Evolutionary conservation across 2,329 filamentous ascomycete genomes (phyloP).

Genomic region (Diplodia intermedia): DNA sequence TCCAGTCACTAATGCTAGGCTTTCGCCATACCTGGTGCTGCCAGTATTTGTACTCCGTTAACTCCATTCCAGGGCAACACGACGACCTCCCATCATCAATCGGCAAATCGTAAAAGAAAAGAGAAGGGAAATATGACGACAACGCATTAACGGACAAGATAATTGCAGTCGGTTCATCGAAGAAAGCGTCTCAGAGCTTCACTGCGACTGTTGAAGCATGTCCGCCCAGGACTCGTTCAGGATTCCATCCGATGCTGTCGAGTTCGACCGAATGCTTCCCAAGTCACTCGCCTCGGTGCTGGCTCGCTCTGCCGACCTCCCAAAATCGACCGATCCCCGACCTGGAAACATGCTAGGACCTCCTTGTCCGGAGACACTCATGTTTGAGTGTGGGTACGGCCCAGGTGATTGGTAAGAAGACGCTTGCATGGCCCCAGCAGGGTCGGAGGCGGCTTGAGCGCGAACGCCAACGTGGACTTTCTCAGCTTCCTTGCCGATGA

Average conservation of each 20-base stretch:
- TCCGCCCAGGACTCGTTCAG: neutral
- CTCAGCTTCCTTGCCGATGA: conserved; percentile 5
- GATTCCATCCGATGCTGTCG: neutral
- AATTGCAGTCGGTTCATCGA: neutral
- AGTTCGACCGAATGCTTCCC: conserved; percentile 6
- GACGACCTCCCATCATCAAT: neutral
- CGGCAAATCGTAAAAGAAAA: neutral
- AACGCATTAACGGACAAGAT: no score
- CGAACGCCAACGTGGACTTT: neutral
- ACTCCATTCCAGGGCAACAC: conserved; percentile 1
- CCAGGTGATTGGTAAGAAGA: neutral
- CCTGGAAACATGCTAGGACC: neutral
- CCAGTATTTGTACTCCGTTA: conserved; percentile 1
- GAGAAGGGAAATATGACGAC: neutral
- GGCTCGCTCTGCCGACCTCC: neutral
- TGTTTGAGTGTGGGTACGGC: neutral
- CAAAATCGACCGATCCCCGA: neutral
- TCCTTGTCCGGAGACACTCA: neutral
- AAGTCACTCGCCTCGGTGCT: neutral
- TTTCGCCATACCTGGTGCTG: neutral
- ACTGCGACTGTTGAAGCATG: conserved; percentile 7
- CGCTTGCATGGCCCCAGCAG: neutral
- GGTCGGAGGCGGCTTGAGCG: neutral
- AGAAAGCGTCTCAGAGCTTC: neutral
- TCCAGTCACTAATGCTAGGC: neutral